These are phyloP conservation scores for Curvularia lunata DNA, from an alignment of 2,329 filamentous ascomycete species.

Conservation along the genomic window DNA sequence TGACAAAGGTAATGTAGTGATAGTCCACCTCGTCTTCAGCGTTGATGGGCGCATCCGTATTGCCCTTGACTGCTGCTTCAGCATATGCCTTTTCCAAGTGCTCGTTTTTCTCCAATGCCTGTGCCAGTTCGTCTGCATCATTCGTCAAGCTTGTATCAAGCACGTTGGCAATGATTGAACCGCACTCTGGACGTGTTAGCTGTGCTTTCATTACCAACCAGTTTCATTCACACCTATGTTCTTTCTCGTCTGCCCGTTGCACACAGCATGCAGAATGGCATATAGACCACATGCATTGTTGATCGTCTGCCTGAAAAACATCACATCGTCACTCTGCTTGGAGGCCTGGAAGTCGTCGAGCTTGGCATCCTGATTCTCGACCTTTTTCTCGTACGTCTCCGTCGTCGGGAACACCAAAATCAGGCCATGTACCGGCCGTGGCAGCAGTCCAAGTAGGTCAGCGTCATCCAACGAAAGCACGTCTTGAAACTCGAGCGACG, in stretches of 20 bases:
- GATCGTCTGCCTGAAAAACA: constrained; percentile 96
- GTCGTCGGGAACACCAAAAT: constrained; percentile 89
- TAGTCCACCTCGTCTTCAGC: constrained; percentile 45
- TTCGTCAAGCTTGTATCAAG: constrained; percentile 17
- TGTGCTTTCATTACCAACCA: too few species aligned
- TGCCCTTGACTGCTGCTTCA: constrained; percentile 33
- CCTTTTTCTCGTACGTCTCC: constrained; percentile 73
- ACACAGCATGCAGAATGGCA: constrained; percentile 80
- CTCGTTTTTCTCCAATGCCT: constrained; percentile 30
- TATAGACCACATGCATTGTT: constrained; percentile 92
- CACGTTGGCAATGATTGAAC: constrained; percentile 24
- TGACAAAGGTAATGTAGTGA: constrained; percentile 45
- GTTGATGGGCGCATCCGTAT: constrained; percentile 33
- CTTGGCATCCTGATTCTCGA: constrained; percentile 73
- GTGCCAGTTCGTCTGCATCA: constrained; percentile 19
- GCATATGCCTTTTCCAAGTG: constrained; percentile 38
- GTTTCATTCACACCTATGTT: constrained; percentile 60
- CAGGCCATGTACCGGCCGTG: constrained; percentile 83
- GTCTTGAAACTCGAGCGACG: constrained; percentile 77
- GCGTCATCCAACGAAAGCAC: constrained; percentile 86
- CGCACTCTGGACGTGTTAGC: constrained; percentile 16
- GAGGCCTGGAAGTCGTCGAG: constrained; percentile 66
- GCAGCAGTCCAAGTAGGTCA: constrained; percentile 80
- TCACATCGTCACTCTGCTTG: constrained; percentile 70
- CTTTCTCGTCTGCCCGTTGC: constrained; percentile 73